Evolutionary conservation across 1,139 yeast species (phyloP).

Genomic region (Scheffersomyces stambukii): DNA sequence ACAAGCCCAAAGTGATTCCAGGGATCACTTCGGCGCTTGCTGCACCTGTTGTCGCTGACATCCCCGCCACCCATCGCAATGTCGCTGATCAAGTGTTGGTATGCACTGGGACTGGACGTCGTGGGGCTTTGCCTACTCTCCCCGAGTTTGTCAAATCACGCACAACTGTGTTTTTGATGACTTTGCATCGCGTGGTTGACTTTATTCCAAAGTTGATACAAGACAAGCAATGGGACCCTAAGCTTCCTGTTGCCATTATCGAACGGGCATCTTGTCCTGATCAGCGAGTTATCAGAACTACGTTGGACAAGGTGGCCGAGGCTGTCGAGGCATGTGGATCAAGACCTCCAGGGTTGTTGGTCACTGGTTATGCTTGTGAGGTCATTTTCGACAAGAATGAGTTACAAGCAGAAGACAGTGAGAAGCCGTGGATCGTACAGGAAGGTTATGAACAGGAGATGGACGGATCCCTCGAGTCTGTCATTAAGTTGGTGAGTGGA

Average conservation of each 20-base stretch:
- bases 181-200: constrained; percentile 75
- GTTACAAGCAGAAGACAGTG: background rate
- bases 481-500: constrained; percentile 4
- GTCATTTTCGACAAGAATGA: constrained; percentile 48
- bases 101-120: constrained; percentile 93
- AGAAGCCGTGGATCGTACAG: constrained; percentile 44
- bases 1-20: constrained; percentile 68
- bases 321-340: constrained; percentile 83
- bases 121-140: constrained; percentile 73
- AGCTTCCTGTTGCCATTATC: constrained; percentile 76
- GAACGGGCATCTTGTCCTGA: constrained; percentile 95
- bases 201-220: constrained; percentile 55
- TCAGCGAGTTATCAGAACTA: constrained; percentile 79
- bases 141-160: constrained; percentile 72
- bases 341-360: constrained; percentile 88
- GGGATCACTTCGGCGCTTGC: constrained; percentile 91
- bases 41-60: constrained; percentile 79
- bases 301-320: constrained; percentile 57
- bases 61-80: constrained; percentile 90
- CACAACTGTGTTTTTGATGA: constrained; percentile 88
- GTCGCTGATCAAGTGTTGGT: constrained; percentile 90
- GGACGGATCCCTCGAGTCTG: constrained; percentile 6
- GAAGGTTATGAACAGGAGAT: constrained; percentile 43
- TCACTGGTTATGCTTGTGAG: constrained; percentile 77
- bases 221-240: constrained; percentile 61